A percentile compares a stretch with the other conserved stretches of the same genome.
Evolutionary conservation across 441 rosid genomes (phyloP).

Genomic region (Corymbia calophylla): DNA sequence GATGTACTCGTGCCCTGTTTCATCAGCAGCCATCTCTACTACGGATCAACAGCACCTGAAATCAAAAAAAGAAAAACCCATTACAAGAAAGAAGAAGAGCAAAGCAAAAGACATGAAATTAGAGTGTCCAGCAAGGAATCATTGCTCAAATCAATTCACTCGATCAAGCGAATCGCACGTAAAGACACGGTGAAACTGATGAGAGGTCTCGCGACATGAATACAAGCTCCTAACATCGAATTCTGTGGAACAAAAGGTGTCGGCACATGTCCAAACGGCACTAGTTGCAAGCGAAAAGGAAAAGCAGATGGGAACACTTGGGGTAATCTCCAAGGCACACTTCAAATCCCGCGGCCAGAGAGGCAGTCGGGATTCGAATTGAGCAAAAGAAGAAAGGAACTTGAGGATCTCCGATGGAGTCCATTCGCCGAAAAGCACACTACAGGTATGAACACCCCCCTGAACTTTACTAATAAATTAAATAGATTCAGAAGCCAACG

Average conservation of each 20-base stretch:
- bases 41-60: neutral
- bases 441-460: neutral
- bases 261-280: neutral
- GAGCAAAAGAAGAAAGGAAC: neutral
- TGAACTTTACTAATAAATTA: neutral
- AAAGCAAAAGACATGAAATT: neutral
- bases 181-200: neutral
- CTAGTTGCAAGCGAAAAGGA: neutral
- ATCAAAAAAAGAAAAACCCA: neutral
- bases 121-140: neutral
- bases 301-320: neutral
- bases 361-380: neutral
- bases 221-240: neutral
- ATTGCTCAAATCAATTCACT: neutral
- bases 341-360: neutral
- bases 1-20: neutral
- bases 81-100: neutral
- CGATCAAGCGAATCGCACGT: neutral
- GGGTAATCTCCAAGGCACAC: neutral
- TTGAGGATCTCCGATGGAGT: neutral
- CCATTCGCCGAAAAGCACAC: neutral
- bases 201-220: neutral
- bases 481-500: neutral
- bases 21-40: neutral
- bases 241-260: neutral